Percentiles rank a stretch among this genome's conserved stretches.
These are phyloP conservation scores for Primulina tabacum DNA, from an alignment of 257 asterid species.

Conservation along the genomic window DNA sequence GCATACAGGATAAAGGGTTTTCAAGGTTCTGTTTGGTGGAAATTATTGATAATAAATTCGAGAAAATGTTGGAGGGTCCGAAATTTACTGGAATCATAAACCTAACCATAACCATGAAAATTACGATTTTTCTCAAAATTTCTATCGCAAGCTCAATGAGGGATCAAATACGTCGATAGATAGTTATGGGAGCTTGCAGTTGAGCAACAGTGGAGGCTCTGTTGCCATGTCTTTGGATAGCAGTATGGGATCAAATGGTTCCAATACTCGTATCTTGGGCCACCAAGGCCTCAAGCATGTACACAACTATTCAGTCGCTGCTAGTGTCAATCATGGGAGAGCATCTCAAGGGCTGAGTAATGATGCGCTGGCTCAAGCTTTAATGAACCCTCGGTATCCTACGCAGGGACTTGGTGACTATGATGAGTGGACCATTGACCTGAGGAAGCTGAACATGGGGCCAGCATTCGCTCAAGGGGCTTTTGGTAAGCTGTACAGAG, in stretches of 20 bases:
- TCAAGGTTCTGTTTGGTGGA: conserved; percentile 15
- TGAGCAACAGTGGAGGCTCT: conserved; percentile 72
- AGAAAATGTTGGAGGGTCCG: conserved; percentile 64
- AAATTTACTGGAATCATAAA: conserved; percentile 57
- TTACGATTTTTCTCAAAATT: conserved; percentile 55
- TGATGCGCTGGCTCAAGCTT: conserved; percentile 62
- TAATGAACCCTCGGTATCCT: conserved; percentile 50
- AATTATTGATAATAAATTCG: conserved; percentile 7
- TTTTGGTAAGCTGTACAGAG: conserved; percentile 61
- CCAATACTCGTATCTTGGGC: conserved; percentile 58
- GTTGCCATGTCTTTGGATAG: conserved; percentile 78
- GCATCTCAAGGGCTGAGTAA: conserved; percentile 54
- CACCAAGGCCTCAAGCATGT: conserved; percentile 73
- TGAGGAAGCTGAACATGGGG: conserved; percentile 63
- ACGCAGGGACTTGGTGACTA: conserved; percentile 57
- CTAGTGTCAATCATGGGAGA: conserved; percentile 59
- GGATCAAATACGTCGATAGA: conserved; percentile 67
- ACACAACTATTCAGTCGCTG: conserved; percentile 49
- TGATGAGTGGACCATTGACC: conserved; percentile 60
- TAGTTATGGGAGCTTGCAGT: conserved; percentile 66
- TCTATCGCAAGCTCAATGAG: conserved; percentile 67
- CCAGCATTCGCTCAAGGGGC: conserved; percentile 72
- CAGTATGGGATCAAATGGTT: conserved; percentile 68
- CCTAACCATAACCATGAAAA: conserved; percentile 49
- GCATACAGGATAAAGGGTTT: conserved; percentile 24